Percentiles rank a stretch among this genome's conserved stretches.
Conservation (phyloP, 1,139 yeast species). For the Suhomyces chickasaworum region DNA sequence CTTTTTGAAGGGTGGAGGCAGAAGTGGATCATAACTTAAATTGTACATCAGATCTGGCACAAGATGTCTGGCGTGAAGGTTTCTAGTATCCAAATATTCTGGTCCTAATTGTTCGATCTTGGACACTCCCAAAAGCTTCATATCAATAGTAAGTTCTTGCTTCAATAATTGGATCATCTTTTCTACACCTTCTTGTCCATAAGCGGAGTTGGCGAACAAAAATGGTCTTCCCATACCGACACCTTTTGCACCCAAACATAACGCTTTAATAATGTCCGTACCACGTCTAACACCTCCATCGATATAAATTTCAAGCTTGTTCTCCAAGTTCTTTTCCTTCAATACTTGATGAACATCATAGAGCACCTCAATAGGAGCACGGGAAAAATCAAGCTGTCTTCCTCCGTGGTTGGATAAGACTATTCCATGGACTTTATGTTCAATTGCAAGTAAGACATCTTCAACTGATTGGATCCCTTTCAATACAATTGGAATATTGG, state of each 20-base stretch:
- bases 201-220: conserved; percentile 68
- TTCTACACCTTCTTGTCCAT: conserved; percentile 79
- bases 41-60: conserved; percentile 17
- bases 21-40: conserved; percentile 18
- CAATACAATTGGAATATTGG: conserved; percentile 63
- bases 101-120: conserved; percentile 64
- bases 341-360: conserved; percentile 63
- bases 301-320: conserved; percentile 54
- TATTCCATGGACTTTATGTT: conserved; percentile 64
- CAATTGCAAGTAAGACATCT: conserved; percentile 66
- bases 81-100: conserved; percentile 36
- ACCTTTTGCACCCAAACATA: conserved; percentile 70
- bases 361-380: conserved; percentile 68
- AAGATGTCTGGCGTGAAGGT: conserved; percentile 11
- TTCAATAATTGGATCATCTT: conserved; percentile 76
- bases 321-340: conserved; percentile 44
- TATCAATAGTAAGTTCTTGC: conserved; percentile 81
- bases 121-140: conserved; percentile 83
- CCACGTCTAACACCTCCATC: conserved; percentile 76
- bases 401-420: conserved; percentile 77
- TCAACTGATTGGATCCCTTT: conserved; percentile 75
- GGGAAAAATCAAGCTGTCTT: conserved; percentile 66
- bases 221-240: conserved; percentile 77
- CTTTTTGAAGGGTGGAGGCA: conserved; percentile 16
- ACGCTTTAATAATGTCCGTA: conserved; percentile 65